Conservation (phyloP, 1,139 yeast genomes). For the Kodamaea anthophila region DNA sequence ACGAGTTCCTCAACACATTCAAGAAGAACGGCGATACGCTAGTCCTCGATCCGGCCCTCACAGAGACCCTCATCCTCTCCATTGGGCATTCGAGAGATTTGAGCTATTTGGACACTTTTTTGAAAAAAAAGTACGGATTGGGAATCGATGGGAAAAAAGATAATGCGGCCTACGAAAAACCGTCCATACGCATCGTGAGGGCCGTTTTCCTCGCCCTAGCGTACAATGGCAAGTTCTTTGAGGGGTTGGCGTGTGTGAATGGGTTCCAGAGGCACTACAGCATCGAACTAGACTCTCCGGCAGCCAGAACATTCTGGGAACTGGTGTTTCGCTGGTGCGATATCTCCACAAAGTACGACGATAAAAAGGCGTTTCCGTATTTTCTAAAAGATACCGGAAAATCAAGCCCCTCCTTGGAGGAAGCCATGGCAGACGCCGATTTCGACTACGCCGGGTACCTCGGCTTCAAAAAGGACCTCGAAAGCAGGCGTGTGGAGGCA, state of each 20-base stretch:
- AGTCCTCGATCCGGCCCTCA: conserved; percentile 19
- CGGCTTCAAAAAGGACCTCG: conserved; percentile 21
- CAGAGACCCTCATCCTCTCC: conserved; percentile 25
- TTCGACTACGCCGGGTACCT: conserved; percentile 38
- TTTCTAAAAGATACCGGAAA: conserved; percentile 14
- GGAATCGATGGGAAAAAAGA: conserved; percentile 16
- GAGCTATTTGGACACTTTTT: conserved; percentile 20
- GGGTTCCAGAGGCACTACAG: conserved; percentile 29
- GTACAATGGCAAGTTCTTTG: conserved; percentile 25
- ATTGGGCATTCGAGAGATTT: conserved; percentile 27
- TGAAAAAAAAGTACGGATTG: conserved; percentile 31
- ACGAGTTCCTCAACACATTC: conserved; percentile 16
- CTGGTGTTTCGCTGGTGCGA: conserved; percentile 34
- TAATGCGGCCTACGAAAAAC: conserved; percentile 10
- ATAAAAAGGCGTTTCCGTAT: conserved; percentile 21
- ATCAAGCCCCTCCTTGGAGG: conserved; percentile 15
- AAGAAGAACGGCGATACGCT: conserved; percentile 10
- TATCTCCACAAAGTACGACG: conserved; percentile 16
- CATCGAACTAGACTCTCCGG: conserved; percentile 16
- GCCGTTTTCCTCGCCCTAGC: conserved; percentile 29
- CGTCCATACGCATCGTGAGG: conserved; percentile 21
- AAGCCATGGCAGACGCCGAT: conserved; percentile 28
- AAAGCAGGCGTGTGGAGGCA: conserved; percentile 20
- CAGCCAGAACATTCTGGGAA: conserved; percentile 31
- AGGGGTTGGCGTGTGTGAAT: conserved; percentile 31